Base-by-base conservation (phyloP, 495 filamentous ascomycete species). In the Aspergillus homomorphus region DNA sequence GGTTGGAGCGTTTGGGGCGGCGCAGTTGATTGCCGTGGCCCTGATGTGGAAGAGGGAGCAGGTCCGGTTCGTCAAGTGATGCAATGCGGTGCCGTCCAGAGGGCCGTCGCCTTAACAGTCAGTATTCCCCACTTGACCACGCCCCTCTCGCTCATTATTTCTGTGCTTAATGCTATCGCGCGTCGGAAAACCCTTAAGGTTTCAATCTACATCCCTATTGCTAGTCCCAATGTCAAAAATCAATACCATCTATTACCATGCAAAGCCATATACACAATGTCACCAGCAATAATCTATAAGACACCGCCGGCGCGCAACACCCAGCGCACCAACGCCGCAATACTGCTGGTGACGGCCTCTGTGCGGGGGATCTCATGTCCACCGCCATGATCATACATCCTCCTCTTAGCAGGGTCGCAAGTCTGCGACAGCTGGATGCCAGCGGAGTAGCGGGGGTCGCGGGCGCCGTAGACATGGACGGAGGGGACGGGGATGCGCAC, bases 401-500 rank as follows among this genome's bases (percentile, higher is more conserved):
- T 78, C 21, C 77, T 67, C 1, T 72, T 72, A 23, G 67, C 66
- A 8, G 69, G 68, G 41, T 82, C 76, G 53, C 82, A 87, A 26
- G 85, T 69, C 9, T 77, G 71, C 45, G 78, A 80, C 41, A 87
- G 65, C 62, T 87, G 84, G 44, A 84, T 56, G 15, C 80, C 77
- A 4, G 80, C 65, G 2, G 79, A 74, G 65, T 78, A 85, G 44
- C 82, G 58, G 5, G 84, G 83, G 66, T 87, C 85, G 51, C 82
- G 82, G 3, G 58, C 66, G 0, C 85, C 85, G 58, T 82, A 85
- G 16, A 87, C 68, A 68, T 88, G 84, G 49, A 83, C 82, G 9
- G 86, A 87, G 0, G 85, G 86, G 19, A 89, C 79, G 18, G 64
- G 51, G 52, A 89, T 81, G 16, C 61, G 54, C 6, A 77, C 74